A percentile compares a stretch with the other conserved stretches of the same genome.
Conservation (phyloP, 169 alveolate species). For the Theileria luwenshuni region DNA sequence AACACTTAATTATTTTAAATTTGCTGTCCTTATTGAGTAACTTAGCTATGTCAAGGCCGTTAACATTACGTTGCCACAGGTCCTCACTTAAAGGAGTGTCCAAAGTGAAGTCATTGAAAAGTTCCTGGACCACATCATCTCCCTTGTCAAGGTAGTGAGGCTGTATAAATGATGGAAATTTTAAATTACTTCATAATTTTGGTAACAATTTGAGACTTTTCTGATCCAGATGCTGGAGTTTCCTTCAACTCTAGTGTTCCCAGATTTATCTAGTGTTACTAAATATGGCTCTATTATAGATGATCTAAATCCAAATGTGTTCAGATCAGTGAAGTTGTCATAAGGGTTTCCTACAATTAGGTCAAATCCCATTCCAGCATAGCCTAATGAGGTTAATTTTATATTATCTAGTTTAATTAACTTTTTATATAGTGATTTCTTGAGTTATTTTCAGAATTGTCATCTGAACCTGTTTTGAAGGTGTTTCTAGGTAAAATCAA, state of each 20-base stretch:
- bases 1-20: slow-evolving; percentile 38
- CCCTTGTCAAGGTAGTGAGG: slow-evolving; percentile 26
- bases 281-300: slow-evolving; percentile 38
- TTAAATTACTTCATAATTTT: slow-evolving; percentile 26
- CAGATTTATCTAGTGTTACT: background rate
- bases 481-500: background rate
- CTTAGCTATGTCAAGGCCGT: background rate
- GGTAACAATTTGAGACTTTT: slow-evolving; percentile 17
- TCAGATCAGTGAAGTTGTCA: slow-evolving; percentile 30
- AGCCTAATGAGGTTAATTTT: slow-evolving; percentile 20
- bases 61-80: slow-evolving; percentile 37
- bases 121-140: slow-evolving; percentile 45
- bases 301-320: slow-evolving; percentile 44
- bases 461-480: background rate
- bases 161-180: background rate
- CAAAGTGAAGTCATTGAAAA: slow-evolving; percentile 48
- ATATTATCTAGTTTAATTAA: background rate
- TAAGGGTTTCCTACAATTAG: slow-evolving; percentile 63
- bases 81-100: slow-evolving; percentile 52
- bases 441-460: background rate
- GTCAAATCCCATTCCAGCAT: slow-evolving; percentile 64
- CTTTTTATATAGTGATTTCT: slow-evolving; percentile 4
- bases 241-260: slow-evolving; percentile 6
- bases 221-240: slow-evolving; percentile 14
- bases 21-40: background rate